phyloP scores from a whole-genome alignment of 768 basidiomycete species.

The Lentinus brumalis region DNA sequence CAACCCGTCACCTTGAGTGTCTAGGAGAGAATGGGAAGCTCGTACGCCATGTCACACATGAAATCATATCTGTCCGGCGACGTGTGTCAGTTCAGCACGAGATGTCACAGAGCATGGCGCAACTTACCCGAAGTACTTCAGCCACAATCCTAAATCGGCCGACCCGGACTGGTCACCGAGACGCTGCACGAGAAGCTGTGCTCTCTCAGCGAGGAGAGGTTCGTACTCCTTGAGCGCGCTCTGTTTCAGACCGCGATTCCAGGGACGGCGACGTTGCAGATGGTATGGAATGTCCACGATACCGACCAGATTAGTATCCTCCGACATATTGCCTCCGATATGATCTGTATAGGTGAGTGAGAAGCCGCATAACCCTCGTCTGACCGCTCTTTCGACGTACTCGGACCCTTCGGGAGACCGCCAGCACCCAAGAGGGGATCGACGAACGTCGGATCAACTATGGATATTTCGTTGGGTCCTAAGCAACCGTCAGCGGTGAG shows the following conservation, averaged over 20 bases:
- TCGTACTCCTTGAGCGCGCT: slow-evolving; percentile 51
- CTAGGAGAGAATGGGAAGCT: background rate
- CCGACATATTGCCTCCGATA: background rate
- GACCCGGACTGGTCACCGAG: slow-evolving; percentile 28
- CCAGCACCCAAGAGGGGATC: slow-evolving; percentile 28
- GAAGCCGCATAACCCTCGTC: slow-evolving; percentile 10
- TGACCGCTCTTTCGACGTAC: slow-evolving; percentile 36
- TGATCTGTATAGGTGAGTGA: background rate
- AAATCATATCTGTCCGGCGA: slow-evolving; percentile 38
- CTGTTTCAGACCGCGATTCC: slow-evolving; percentile 51
- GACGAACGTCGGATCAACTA: slow-evolving; percentile 36
- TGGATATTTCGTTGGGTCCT: slow-evolving; percentile 52
- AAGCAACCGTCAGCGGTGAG: background rate
- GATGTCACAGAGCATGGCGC: background rate
- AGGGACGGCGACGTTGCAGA: slow-evolving; percentile 45
- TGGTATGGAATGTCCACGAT: slow-evolving; percentile 37
- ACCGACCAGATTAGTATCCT: background rate
- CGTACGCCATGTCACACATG: slow-evolving; percentile 45
- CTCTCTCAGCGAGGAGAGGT: slow-evolving; percentile 38
- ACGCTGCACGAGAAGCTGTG: slow-evolving; percentile 42
- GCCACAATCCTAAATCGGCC: slow-evolving; percentile 38
- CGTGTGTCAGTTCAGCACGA: background rate
- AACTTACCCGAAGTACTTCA: slow-evolving; percentile 43
- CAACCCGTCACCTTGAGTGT: no score
- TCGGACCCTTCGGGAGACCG: slow-evolving; percentile 46